Percentiles rank a stretch among this genome's conserved stretches.
Evolutionary conservation across 805 yeast species (phyloP).

Genomic region (Sugiyamaella americana): DNA sequence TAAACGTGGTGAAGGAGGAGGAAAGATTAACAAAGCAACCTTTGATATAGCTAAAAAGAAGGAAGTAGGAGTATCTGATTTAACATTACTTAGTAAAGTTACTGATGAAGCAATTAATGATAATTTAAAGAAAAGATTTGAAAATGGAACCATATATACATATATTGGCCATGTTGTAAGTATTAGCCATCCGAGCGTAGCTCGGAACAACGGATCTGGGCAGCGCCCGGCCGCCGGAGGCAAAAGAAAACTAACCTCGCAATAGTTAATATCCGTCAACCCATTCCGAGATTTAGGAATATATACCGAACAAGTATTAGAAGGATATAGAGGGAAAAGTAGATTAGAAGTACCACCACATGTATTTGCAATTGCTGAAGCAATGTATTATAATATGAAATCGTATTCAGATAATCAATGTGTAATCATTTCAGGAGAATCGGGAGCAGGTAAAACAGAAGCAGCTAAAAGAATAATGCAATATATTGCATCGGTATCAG

Average conservation of each 20-base stretch:
- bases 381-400: constrained; percentile 93
- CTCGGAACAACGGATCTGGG: background rate
- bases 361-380: constrained; percentile 95
- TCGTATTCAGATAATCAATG: constrained; percentile 93
- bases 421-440: constrained; percentile 95
- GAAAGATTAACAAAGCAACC: constrained; percentile 76
- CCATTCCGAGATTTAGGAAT: constrained; percentile 97
- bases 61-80: constrained; percentile 97
- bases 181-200: background rate
- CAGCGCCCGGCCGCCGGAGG: background rate
- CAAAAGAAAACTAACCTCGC: background rate
- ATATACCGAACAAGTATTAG: constrained; percentile 72
- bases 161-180: constrained; percentile 35
- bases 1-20: constrained; percentile 27
- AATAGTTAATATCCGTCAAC: constrained; percentile 75
- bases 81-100: constrained; percentile 81
- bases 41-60: constrained; percentile 83
- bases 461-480: constrained; percentile 98
- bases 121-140: constrained; percentile 80
- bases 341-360: constrained; percentile 95
- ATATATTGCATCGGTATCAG: constrained; percentile 82
- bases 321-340: constrained; percentile 81
- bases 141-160: constrained; percentile 76
- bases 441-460: constrained; percentile 98
- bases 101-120: constrained; percentile 91